Conservation (phyloP, 441 rosid species). For the Adansonia grandidieri region DNA sequence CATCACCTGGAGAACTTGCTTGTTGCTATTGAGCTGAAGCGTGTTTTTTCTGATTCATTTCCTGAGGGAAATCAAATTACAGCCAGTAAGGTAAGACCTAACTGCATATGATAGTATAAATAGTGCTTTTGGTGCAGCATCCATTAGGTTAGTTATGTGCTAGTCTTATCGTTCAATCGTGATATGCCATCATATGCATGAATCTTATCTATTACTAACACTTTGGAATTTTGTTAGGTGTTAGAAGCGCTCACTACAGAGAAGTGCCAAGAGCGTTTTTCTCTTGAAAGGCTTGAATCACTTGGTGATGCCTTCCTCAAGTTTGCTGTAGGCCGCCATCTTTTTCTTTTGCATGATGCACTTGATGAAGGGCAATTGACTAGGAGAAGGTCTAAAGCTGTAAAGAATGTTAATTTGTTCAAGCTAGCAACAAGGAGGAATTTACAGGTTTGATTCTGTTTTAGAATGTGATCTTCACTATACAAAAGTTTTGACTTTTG, state of each 20-base stretch:
- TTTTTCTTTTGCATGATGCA: constrained; percentile 74
- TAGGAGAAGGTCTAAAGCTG: constrained; percentile 78
- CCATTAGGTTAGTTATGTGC: constrained; percentile 27
- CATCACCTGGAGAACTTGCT: constrained; percentile 92
- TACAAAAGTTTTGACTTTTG: constrained; percentile 24
- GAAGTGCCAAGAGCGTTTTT: constrained; percentile 94
- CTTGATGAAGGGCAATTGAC: constrained; percentile 94
- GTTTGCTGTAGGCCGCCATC: constrained; percentile 82
- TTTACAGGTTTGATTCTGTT: constrained; percentile 65
- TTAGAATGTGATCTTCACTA: constrained; percentile 16
- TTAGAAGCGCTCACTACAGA: constrained; percentile 97
- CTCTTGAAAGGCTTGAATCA: constrained; percentile 92
- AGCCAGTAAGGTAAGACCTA: constrained; percentile 63
- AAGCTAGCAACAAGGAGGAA: constrained; percentile 65
- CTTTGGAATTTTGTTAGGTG: constrained; percentile 53
- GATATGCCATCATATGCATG: constrained; percentile 16
- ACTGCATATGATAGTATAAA: constrained; percentile 15
- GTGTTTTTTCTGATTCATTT: constrained; percentile 64
- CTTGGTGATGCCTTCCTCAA: constrained; percentile 97
- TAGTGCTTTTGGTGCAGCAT: constrained; percentile 31
- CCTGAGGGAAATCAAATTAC: constrained; percentile 78
- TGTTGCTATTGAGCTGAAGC: constrained; percentile 89
- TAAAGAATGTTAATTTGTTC: constrained; percentile 78
- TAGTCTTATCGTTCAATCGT: constrained; percentile 19
- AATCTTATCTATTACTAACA: constrained; percentile 32